A percentile compares a stretch with the other conserved stretches of the same genome.
Conservation (phyloP, 1,139 yeast genomes). For the Schwanniomyces etchellsii region DNA sequence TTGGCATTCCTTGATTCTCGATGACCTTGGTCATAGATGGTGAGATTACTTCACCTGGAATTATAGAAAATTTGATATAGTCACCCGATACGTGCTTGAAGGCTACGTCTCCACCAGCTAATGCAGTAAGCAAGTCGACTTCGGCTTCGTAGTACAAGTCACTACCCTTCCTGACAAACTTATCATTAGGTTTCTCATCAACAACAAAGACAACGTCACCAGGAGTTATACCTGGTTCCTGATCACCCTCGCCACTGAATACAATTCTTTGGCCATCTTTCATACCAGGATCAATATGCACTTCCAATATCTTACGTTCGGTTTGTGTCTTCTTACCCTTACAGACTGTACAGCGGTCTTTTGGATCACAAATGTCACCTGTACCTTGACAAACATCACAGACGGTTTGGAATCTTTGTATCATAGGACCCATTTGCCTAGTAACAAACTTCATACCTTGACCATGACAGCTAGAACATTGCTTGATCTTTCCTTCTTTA, state of each 20-base stretch:
- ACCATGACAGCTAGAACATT: constrained; percentile 84
- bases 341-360: constrained; percentile 86
- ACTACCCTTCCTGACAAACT: constrained; percentile 83
- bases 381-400: constrained; percentile 92
- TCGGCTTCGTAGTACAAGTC: constrained; percentile 83
- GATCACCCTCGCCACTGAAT: constrained; percentile 96
- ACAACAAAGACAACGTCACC: constrained; percentile 94
- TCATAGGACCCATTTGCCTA: constrained; percentile 99
- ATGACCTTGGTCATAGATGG: constrained; percentile 81
- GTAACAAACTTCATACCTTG: constrained; percentile 89
- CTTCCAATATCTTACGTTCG: constrained; percentile 92
- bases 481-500: constrained; percentile 83
- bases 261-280: constrained; percentile 87
- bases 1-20: constrained; percentile 95
- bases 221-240: constrained; percentile 89
- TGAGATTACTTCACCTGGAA: constrained; percentile 89
- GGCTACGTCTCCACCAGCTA: constrained; percentile 91
- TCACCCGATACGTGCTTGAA: constrained; percentile 87
- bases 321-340: constrained; percentile 80
- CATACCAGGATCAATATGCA: constrained; percentile 97
- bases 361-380: constrained; percentile 83
- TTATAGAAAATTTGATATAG: constrained; percentile 71
- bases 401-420: constrained; percentile 93
- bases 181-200: constrained; percentile 80
- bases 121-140: constrained; percentile 86